Evolutionary conservation across 2,329 filamentous ascomycete genomes (phyloP).

Genomic region (Tolypocladium endophyticum): DNA sequence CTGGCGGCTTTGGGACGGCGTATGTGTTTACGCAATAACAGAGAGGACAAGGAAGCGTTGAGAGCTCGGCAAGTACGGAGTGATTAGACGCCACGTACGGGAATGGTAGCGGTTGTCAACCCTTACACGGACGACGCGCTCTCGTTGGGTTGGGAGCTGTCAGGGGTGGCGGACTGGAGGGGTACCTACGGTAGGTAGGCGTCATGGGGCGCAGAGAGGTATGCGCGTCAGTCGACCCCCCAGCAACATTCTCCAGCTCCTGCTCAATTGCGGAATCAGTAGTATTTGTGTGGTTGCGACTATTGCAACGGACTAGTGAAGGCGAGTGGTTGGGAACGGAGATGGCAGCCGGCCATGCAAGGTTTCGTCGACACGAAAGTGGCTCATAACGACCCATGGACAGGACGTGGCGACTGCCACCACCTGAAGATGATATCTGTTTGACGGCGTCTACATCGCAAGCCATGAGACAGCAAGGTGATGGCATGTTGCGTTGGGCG

Average conservation of each 20-base stretch:
- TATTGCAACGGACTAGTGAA: not conserved
- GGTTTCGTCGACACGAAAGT: not conserved
- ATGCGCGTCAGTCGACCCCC: no score
- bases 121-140: not conserved
- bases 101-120: not conserved
- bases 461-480: not conserved
- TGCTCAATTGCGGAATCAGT: not conserved
- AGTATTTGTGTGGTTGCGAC: not conserved
- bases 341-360: not conserved
- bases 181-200: no score
- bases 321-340: not conserved
- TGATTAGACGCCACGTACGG: not conserved
- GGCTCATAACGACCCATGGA: no score
- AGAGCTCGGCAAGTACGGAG: not conserved
- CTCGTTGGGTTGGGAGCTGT: not conserved
- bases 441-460: not conserved
- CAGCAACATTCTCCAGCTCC: not conserved
- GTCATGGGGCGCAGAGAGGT: not conserved
- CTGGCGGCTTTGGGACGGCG: not conserved
- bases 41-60: not conserved
- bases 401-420: no score
- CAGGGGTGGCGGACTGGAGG: not conserved
- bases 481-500: not conserved
- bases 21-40: not conserved
- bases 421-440: not conserved